Evolutionary conservation across 352 stramenopile genomes (phyloP).

Genomic region (Phytophthora citricola): DNA sequence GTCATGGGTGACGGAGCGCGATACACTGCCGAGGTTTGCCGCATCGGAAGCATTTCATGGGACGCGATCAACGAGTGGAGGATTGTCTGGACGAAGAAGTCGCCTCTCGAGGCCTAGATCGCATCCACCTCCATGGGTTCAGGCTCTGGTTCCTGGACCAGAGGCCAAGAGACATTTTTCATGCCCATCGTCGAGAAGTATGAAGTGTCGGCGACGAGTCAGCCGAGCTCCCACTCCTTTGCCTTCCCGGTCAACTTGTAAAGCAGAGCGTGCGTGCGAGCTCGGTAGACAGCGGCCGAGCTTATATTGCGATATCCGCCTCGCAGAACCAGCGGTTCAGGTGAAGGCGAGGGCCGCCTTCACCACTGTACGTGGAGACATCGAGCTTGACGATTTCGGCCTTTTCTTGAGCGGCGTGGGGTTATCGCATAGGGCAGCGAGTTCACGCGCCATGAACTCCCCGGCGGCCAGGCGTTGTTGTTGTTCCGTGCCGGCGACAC

Average conservation of each 20-base stretch:
- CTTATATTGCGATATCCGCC: slow-evolving; percentile 31
- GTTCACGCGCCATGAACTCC: slow-evolving; percentile 5
- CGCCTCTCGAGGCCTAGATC: slow-evolving; percentile 4
- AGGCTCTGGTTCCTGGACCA: not conserved
- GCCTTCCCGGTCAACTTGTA: slow-evolving; percentile 21
- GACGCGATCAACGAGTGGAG: not conserved
- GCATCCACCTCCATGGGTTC: slow-evolving; percentile 27
- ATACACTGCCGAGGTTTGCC: not conserved
- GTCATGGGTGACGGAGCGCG: not conserved
- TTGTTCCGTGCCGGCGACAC: slow-evolving; percentile 6
- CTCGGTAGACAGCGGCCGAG: slow-evolving; percentile 20
- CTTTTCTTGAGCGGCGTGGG: slow-evolving; percentile 17
- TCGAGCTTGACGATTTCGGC: slow-evolving; percentile 35
- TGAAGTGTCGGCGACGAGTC: slow-evolving; percentile 12
- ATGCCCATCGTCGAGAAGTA: slow-evolving; percentile 14
- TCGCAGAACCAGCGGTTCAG: slow-evolving; percentile 32
- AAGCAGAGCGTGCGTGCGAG: not conserved
- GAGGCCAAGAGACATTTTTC: slow-evolving; percentile 5
- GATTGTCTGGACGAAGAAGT: not conserved
- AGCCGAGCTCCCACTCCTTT: slow-evolving; percentile 20
- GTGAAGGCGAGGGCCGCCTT: slow-evolving; percentile 7
- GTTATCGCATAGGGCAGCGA: not conserved
- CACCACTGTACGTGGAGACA: slow-evolving; percentile 33
- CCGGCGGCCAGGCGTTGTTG: slow-evolving; percentile 2
- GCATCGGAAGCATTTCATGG: not conserved